These are phyloP conservation scores for Rhizopogon vinicolor DNA, from an alignment of 768 basidiomycete species.

Conservation along the genomic window DNA sequence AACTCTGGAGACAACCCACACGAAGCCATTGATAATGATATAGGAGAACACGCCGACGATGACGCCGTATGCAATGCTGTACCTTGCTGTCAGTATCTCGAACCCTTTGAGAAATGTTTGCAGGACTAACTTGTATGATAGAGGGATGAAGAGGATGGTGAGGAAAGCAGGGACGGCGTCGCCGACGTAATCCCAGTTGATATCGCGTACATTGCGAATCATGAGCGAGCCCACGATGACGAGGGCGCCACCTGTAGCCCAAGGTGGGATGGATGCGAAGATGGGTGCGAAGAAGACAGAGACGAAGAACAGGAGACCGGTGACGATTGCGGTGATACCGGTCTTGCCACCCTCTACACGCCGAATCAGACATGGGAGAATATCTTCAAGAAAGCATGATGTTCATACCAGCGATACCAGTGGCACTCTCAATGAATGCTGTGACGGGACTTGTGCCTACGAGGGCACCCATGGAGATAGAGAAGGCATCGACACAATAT, in stretches of 20 bases:
- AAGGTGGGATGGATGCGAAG: conserved; percentile 81
- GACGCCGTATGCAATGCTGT: conserved; percentile 84
- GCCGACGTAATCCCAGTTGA: conserved; percentile 88
- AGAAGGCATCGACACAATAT: conserved; percentile 80
- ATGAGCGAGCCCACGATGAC: conserved; percentile 86
- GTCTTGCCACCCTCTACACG: conserved; percentile 79
- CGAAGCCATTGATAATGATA: conserved; percentile 66
- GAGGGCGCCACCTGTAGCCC: conserved; percentile 85
- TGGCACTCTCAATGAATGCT: conserved; percentile 79
- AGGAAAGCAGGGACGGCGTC: conserved; percentile 87
- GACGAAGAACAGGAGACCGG: conserved; percentile 74
- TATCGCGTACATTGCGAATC: conserved; percentile 81
- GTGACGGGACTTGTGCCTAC: conserved; percentile 81
- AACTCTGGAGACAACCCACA: conserved; percentile 50
- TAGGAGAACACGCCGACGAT: conserved; percentile 76
- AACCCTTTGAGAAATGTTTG: not conserved
- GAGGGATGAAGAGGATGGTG: conserved; percentile 72
- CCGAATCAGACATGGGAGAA: conserved; percentile 9
- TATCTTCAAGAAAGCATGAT: not conserved
- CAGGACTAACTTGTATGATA: conserved; percentile 64
- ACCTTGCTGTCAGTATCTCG: conserved; percentile 1
- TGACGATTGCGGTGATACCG: conserved; percentile 71
- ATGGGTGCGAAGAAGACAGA: conserved; percentile 87
- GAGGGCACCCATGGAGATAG: conserved; percentile 76
- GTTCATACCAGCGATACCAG: conserved; percentile 63